Evolutionary conservation across 495 filamentous ascomycete species (phyloP), one percentile per base, ranked within the genome.

Genomic region (Neurospora sp.): DNA sequence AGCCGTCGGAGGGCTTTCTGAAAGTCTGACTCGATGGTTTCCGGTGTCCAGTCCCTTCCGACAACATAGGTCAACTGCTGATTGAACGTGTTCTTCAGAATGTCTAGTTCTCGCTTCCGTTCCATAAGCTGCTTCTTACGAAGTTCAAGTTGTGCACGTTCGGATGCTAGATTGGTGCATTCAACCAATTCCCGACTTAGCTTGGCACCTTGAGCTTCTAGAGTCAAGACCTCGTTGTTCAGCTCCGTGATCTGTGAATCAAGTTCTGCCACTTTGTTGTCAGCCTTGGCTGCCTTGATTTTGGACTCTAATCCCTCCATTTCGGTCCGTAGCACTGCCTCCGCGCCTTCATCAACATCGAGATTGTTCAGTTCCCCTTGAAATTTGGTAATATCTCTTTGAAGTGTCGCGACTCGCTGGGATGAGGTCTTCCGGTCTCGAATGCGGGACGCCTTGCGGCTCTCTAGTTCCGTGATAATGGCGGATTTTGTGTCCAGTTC

Each of bases 311-410:
- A 84, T 38, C 97, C 93, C 70, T 90, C 87, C 44, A 91, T 84
- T 48, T 90, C 90, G 5, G 90, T 87, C 72, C 94, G 90, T 14
- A 97, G 85, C 5, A 91, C 84, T 39, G 91, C 90, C 77, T 92
- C 91, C 37, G 88, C 86, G 14, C 93, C 94, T 82, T 97, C 94
- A 75, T 97, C 95, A 53, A 94, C 85, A 16, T 91, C 87, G 69
- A 98, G 89, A 9, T 81, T 83, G 74, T 90, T 86, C 10, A 96
- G 81, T 16, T 91, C 89, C 41, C 80, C 82, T 75, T 95, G 92
- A 14, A 92, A 85, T 5, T 76, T 77, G 11, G 80, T 78, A 11
- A 90, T 87, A 70, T 91, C 91, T 73, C 83, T 88, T 70, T 97
- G 93, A 73, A 92, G 91, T 0, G 85, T 77, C 9, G 84, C 80